phyloP scores from a whole-genome alignment of 148 eudicot species.

The Rhododendron simsii region DNA sequence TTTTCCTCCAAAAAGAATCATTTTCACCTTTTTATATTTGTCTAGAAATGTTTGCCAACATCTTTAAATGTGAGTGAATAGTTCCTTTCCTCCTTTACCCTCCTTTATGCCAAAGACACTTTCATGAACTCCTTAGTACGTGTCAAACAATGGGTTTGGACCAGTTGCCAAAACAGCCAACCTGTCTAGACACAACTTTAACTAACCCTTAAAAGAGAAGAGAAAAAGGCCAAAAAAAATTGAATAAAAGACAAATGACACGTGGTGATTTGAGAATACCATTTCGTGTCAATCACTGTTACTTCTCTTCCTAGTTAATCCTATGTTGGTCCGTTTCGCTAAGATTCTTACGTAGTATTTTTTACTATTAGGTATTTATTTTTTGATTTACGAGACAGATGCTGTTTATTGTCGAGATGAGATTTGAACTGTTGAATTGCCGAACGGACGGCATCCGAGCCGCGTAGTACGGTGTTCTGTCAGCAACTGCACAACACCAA shows the following conservation, averaged over 20 bases:
- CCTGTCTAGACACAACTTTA: not conserved
- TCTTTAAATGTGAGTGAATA: not conserved
- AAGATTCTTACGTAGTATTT: too few relatives aligned
- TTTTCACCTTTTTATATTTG: not conserved
- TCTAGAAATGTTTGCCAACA: not conserved
- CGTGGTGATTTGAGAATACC: not conserved
- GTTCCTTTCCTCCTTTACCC: not conserved
- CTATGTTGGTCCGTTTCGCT: too few relatives aligned
- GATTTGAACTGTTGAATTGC: too few relatives aligned
- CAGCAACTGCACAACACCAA: too few relatives aligned
- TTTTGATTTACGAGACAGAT: too few relatives aligned
- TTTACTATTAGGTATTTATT: too few relatives aligned
- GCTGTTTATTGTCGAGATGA: too few relatives aligned
- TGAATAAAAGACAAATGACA: not conserved
- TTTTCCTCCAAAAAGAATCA: not conserved
- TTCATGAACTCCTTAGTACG: not conserved
- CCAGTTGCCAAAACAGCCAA: not conserved
- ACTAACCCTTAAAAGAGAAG: not conserved
- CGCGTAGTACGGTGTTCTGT: too few relatives aligned
- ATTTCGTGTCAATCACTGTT: not conserved
- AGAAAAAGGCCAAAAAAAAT: not conserved
- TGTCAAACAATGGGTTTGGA: not conserved
- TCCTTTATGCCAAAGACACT: not conserved
- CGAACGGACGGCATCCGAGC: too few relatives aligned
- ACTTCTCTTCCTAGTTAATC: not conserved